A percentile compares a stretch with the other conserved stretches of the same genome.
Conservation (phyloP, 78 protist species). For the Dictyostelium capitatum region DNA sequence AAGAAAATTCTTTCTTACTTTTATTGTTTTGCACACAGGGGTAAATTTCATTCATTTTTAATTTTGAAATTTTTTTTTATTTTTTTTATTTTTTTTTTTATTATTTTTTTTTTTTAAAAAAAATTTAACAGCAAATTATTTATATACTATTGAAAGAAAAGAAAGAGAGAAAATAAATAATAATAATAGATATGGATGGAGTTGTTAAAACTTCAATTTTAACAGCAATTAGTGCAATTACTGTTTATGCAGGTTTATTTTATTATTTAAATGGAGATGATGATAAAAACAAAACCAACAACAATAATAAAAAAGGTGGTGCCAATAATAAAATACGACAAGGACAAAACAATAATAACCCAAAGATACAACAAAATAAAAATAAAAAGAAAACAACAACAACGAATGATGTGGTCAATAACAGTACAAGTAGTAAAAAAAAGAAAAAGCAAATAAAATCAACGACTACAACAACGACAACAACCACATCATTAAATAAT, state of each 20-base stretch:
- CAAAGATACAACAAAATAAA: neutral
- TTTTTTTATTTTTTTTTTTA: neutral
- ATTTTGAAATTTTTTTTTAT: neutral
- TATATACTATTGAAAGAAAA: neutral
- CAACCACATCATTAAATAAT: no score
- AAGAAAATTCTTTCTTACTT: no score
- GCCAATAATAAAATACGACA: neutral
- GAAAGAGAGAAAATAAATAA: neutral
- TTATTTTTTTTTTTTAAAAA: neutral
- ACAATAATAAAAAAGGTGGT: neutral
- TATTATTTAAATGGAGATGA: slow-evolving; percentile 17
- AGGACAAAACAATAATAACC: neutral
- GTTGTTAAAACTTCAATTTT: slow-evolving; percentile 24
- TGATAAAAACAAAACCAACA: neutral
- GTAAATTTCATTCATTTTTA: neutral
- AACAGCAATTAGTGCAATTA: slow-evolving; percentile 30
- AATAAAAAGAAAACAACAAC: neutral
- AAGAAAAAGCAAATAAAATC: neutral
- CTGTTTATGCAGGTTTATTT: slow-evolving; percentile 21
- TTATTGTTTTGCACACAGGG: neutral
- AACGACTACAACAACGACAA: neutral
- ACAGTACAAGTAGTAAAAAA: slow-evolving; percentile 1
- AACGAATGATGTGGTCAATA: neutral
- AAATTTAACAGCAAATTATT: neutral
- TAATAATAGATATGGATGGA: slow-evolving; percentile 1